Conservation (phyloP, 306 rosid species). For the Erythrophleum fordii region DNA sequence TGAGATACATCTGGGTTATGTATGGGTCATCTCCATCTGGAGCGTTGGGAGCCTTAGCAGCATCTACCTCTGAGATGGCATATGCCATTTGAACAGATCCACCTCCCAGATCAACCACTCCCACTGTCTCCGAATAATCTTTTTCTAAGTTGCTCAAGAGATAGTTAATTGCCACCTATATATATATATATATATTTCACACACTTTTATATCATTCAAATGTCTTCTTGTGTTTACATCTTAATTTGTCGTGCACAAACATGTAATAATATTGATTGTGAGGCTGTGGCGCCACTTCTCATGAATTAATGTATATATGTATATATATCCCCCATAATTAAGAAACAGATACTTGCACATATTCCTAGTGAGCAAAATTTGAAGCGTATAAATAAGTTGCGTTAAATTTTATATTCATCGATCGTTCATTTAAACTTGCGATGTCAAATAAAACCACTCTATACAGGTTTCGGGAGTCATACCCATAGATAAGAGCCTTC, state of each 20-base stretch:
- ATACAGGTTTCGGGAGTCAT: neutral
- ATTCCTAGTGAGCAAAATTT: too few relatives aligned
- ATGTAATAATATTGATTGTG: too few relatives aligned
- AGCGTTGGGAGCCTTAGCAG: conserved; percentile 59
- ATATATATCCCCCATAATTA: too few relatives aligned
- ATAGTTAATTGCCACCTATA: conserved; percentile 75
- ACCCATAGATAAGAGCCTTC: conserved; percentile 88
- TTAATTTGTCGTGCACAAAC: too few relatives aligned
- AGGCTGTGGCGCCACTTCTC: too few relatives aligned
- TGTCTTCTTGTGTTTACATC: too few relatives aligned
- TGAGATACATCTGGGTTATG: conserved; percentile 62
- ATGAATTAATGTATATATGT: too few relatives aligned
- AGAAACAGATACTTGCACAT: too few relatives aligned
- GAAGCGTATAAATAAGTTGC: too few relatives aligned
- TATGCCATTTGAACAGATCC: conserved; percentile 93
- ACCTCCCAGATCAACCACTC: conserved; percentile 90
- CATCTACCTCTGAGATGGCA: conserved; percentile 68
- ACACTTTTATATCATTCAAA: too few relatives aligned
- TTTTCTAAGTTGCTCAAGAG: conserved; percentile 70
- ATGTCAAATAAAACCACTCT: neutral
- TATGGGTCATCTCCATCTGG: conserved; percentile 61
- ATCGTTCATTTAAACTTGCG: neutral
- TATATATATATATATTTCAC: too few relatives aligned
- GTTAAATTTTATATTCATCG: neutral
- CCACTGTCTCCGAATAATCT: conserved; percentile 60